These are phyloP conservation scores for Suillus lakei DNA, from an alignment of 768 basidiomycete genomes.

Conservation along the genomic window DNA sequence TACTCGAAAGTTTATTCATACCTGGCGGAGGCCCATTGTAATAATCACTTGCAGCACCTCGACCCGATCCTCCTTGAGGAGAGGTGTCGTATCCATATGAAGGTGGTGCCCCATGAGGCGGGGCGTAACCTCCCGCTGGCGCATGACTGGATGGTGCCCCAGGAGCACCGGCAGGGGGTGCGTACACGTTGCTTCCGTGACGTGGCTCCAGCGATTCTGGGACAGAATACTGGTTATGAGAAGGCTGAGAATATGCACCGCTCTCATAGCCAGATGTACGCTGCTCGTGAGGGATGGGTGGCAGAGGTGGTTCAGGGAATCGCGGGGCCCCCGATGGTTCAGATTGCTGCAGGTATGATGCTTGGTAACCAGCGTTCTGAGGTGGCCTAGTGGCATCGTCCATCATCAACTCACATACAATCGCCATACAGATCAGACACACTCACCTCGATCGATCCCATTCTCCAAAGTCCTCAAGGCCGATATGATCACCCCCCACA, in stretches of 20 bases:
- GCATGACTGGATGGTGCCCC: neutral
- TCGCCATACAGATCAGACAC: neutral
- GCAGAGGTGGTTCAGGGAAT: neutral
- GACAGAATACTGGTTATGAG: neutral
- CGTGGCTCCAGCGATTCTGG: neutral
- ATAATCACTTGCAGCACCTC: constrained; percentile 11
- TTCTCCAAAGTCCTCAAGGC: constrained; percentile 11
- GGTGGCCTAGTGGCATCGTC: constrained; percentile 13
- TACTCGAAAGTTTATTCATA: neutral
- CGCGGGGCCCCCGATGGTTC: neutral
- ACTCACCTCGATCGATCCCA: constrained; percentile 5
- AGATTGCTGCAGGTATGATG: constrained; percentile 3
- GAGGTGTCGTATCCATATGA: neutral
- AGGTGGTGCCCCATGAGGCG: constrained; percentile 7
- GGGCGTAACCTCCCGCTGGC: neutral
- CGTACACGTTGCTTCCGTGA: constrained; percentile 1
- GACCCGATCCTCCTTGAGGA: neutral
- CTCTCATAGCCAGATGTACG: neutral
- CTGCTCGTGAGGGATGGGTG: neutral
- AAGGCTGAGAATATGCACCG: constrained; percentile 1
- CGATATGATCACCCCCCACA: neutral
- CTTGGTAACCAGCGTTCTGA: constrained; percentile 7
- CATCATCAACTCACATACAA: neutral
- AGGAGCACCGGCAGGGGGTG: constrained; percentile 7
- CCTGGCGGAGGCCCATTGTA: constrained; percentile 4